These are phyloP conservation scores for Daedaleopsis nitida DNA, from an alignment of 768 basidiomycete genomes.

Conservation along the genomic window DNA sequence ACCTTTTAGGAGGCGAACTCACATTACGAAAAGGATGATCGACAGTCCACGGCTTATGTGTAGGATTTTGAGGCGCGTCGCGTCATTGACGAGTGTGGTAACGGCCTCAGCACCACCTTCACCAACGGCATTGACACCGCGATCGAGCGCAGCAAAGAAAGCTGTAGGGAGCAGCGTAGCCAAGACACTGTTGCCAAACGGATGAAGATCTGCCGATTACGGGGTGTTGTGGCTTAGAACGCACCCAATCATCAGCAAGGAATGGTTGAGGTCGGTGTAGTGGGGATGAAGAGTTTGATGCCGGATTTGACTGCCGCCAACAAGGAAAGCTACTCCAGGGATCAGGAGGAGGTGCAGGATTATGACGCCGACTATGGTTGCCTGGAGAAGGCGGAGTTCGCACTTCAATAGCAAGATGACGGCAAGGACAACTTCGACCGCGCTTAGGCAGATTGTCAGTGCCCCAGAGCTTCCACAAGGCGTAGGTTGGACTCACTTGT, in stretches of 20 bases:
- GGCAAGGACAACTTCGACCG: conserved; percentile 72
- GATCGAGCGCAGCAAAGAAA: conserved; percentile 62
- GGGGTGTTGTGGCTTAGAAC: conserved; percentile 10
- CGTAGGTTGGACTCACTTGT: conserved; percentile 50
- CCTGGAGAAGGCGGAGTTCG: conserved; percentile 67
- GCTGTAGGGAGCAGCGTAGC: conserved; percentile 66
- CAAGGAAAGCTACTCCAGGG: conserved; percentile 71
- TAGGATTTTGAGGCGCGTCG: conserved; percentile 49
- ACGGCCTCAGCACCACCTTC: conserved; percentile 24
- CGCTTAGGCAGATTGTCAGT: conserved; percentile 35
- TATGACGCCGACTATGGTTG: conserved; percentile 72
- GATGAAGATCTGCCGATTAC: neutral
- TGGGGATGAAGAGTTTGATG: conserved; percentile 72
- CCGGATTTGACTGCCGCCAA: conserved; percentile 66
- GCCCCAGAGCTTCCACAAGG: neutral
- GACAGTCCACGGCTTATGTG: conserved; percentile 68
- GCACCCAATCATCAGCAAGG: conserved; percentile 70
- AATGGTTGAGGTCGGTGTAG: conserved; percentile 65
- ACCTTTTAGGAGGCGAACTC: conserved; percentile 23
- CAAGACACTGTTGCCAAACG: conserved; percentile 48
- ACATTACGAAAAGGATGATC: conserved; percentile 63
- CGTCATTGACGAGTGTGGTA: conserved; percentile 41
- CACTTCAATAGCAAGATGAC: conserved; percentile 69
- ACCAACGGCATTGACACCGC: conserved; percentile 26
- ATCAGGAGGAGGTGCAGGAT: conserved; percentile 73